Evolutionary conservation across 2,329 filamentous ascomycete genomes (phyloP), one percentile per base, ranked within the genome.

Genomic region (Colletotrichum sp.): DNA sequence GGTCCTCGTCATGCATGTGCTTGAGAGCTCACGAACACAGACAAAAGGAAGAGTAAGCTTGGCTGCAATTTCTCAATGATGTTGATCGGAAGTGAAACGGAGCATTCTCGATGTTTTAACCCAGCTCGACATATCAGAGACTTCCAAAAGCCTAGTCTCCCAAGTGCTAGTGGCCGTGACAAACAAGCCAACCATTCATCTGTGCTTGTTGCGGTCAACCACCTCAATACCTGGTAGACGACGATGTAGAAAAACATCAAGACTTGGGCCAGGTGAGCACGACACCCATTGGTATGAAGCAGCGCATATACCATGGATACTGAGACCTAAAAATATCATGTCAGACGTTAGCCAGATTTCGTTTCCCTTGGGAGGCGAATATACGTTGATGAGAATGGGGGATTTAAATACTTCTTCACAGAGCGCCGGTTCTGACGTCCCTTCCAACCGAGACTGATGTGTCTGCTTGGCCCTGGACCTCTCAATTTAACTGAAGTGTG

Each of bases 401-500:
- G 3, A 21, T 49, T 13, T 13, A 13, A 12, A 5, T 1, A 49
- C 6, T 7, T 49, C 4, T 6, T 49, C 2, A 7, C n/a, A 2
- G 9, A 5, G 6, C 10, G n/a, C 10, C 0, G n/a, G 0, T 49
- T 49, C 44, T 21, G 6, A 8, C 1, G 44, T 4, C 44, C 18
- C n/a, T 49, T 49, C 44, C 44, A 49, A 5, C 9, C 2, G 44
- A 21, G 2, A 0, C 1, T 7, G 0, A 12, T 2, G 9, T 2
- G n/a, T 49, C 10, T 21, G 44, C 18, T 49, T 7, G 1, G 10
- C 5, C 39, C 18, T n/a, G 39, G 39, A 1, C 3, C 1, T 1
- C 39, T n/a, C 0, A 6, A 49, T 1, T 3, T n/a, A n/a, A 7
- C 5, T 12, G 1, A 49, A 49, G 9, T 3, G 9, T 49, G 39